These are phyloP conservation scores for Trichomonas vaginalis DNA, from an alignment of 208 protist genomes.

Conservation along the genomic window DNA sequence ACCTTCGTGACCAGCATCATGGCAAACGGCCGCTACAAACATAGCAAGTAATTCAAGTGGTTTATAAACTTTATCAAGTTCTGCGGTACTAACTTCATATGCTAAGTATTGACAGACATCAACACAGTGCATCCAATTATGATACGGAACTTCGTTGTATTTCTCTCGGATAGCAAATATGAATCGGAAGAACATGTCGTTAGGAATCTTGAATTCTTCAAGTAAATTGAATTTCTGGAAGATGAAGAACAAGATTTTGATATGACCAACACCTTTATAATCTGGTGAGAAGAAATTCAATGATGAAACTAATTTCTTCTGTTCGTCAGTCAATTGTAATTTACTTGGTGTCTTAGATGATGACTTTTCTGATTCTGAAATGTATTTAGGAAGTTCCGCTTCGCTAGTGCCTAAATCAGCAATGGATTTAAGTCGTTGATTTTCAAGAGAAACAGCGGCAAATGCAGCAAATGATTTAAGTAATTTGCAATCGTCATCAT, in stretches of 20 bases:
- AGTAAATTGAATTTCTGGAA: constrained; percentile 20
- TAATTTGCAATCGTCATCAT: neutral
- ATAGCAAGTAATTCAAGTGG: constrained; percentile 57
- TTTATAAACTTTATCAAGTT: constrained; percentile 46
- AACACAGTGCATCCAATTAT: constrained; percentile 50
- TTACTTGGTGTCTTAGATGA: neutral
- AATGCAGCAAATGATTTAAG: neutral
- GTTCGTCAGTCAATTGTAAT: neutral
- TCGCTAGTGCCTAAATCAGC: neutral
- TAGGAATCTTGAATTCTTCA: constrained; percentile 21
- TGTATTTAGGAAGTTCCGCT: neutral
- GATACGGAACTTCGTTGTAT: constrained; percentile 46
- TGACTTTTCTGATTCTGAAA: neutral
- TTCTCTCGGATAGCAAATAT: neutral
- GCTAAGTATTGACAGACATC: constrained; percentile 48
- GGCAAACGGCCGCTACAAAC: constrained; percentile 64
- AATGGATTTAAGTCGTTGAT: neutral
- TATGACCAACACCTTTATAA: neutral
- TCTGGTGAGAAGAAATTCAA: neutral
- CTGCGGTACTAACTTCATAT: constrained; percentile 24
- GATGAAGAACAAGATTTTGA: neutral
- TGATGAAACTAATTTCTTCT: neutral
- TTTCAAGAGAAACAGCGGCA: neutral
- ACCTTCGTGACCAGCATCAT: constrained; percentile 85
- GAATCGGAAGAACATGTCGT: neutral